phyloP scores from a whole-genome alignment of 257 asterid genomes.

The Gentiana dahurica region DNA sequence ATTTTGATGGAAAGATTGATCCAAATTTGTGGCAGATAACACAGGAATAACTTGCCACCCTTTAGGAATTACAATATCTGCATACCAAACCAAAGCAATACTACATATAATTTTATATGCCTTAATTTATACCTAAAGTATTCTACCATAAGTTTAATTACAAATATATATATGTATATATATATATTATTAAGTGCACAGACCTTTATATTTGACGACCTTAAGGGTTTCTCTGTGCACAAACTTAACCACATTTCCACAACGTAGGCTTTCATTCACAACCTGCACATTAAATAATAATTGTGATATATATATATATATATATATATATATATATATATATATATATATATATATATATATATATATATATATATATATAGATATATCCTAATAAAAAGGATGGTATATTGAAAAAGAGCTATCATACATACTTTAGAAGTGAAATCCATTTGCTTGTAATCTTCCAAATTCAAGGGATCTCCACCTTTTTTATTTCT shows the following conservation, averaged over 20 bases:
- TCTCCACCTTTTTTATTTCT: slow-evolving; percentile 47
- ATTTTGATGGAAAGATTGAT: slow-evolving; percentile 49
- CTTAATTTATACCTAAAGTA: not conserved
- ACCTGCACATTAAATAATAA: slow-evolving; percentile 22
- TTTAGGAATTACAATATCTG: slow-evolving; percentile 49
- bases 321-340: too few relatives aligned
- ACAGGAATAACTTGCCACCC: slow-evolving; percentile 85
- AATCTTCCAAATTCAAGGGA: slow-evolving; percentile 54
- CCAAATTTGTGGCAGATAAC: slow-evolving; percentile 48
- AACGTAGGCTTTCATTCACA: slow-evolving; percentile 56
- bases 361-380: too few relatives aligned
- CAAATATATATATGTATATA: too few relatives aligned
- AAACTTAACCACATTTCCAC: slow-evolving; percentile 80
- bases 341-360: not conserved
- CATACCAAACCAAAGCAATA: not conserved
- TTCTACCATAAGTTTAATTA: not conserved
- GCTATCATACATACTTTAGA: slow-evolving; percentile 11
- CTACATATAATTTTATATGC: slow-evolving; percentile 13
- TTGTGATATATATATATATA: too few relatives aligned
- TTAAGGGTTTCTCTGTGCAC: slow-evolving; percentile 55
- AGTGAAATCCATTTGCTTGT: slow-evolving; percentile 67
- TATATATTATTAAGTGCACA: too few relatives aligned
- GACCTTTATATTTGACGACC: slow-evolving; percentile 66
- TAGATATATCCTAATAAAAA: too few relatives aligned
- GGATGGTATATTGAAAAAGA: not conserved